Base-by-base conservation (phyloP, 352 stramenopile species). In the Phytophthora sp. region DNA sequence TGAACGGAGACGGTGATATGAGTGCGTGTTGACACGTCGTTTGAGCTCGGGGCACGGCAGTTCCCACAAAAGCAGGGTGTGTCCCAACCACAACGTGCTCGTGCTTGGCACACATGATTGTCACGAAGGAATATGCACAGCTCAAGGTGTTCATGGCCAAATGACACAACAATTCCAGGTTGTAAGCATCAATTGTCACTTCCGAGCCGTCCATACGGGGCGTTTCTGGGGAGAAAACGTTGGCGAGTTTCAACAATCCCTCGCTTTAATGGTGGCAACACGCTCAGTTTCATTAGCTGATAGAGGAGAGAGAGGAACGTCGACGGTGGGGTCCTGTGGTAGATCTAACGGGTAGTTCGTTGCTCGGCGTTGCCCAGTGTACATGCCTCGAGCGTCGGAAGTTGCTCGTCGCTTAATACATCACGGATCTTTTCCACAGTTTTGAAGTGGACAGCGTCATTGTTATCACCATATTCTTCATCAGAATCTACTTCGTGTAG, bases 1-100 rank as follows among this genome's bases (percentile, higher is more conserved):
- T 71, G 24, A 86, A 63, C 16, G 82, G 76, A 50, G 77, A 67
- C 8, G 64, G 44, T 18, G 66, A 74, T 76, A 91, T 88, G 35
- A 89, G 66, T 2, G 73, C 76, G 56, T 88, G 82, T 41, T 83
- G 69, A 39, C 82, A 88, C 7, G 86, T 73, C 1, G 76, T 76
- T 18, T 88, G 67, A n/a, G 77, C 66, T 50, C 82, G 78, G 5
- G 77, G 66, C 8, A 86, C 44, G 70, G 66, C 63, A 45, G 64
- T 42, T 58, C 51, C 41, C 20, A 54, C 27, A 38, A 72, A 60
- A 18, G 42, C 57, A 12, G 64, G 58, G 30, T 76, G 44, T 2
- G 73, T 86, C 18, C 42, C 63, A 0, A 75, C 76, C 26, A 84
- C 24, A 23, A 86, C 55, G 36, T 80, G 73, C 20, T 80, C 64